These are phyloP conservation scores for Pittosporum tobira DNA, from an alignment of 129 eudicot species.

Conservation along the genomic window DNA sequence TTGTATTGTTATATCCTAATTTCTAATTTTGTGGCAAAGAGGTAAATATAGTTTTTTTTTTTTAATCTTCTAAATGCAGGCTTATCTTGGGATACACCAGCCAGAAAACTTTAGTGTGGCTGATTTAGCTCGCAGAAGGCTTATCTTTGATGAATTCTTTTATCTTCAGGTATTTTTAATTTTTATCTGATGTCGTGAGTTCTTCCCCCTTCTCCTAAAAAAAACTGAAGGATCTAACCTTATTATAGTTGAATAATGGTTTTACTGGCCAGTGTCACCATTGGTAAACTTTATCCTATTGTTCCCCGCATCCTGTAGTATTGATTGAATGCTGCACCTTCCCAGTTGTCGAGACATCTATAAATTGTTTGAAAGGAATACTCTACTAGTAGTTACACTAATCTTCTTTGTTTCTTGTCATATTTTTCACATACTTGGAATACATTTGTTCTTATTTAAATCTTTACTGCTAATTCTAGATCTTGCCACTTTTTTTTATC, in stretches of 20 bases:
- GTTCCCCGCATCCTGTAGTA: too few relatives aligned
- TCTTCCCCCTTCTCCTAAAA: too few relatives aligned
- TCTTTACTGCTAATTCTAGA: neutral
- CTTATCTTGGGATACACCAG: slow-evolving; percentile 82
- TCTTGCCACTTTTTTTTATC: neutral
- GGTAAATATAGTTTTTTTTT: slow-evolving; percentile 6
- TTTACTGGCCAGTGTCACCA: neutral
- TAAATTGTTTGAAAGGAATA: too few relatives aligned
- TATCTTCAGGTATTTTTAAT: slow-evolving; percentile 64
- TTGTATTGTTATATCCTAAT: neutral
- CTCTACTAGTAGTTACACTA: too few relatives aligned
- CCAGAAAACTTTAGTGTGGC: slow-evolving; percentile 64
- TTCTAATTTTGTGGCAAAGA: neutral
- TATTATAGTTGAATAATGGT: neutral
- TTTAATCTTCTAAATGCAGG: slow-evolving; percentile 52
- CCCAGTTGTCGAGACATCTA: too few relatives aligned
- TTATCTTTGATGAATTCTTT: slow-evolving; percentile 93
- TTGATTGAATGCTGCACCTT: too few relatives aligned
- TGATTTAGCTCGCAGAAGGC: slow-evolving; percentile 88
- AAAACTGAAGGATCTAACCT: neutral
- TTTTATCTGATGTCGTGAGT: slow-evolving; percentile 3
- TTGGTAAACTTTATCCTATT: neutral
- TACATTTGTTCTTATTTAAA: slow-evolving; percentile 1
- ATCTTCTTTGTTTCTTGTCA: slow-evolving; percentile 7
- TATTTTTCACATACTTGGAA: neutral